phyloP scores from a whole-genome alignment of 345 rosid genomes.

The Syzygium oleosum region DNA sequence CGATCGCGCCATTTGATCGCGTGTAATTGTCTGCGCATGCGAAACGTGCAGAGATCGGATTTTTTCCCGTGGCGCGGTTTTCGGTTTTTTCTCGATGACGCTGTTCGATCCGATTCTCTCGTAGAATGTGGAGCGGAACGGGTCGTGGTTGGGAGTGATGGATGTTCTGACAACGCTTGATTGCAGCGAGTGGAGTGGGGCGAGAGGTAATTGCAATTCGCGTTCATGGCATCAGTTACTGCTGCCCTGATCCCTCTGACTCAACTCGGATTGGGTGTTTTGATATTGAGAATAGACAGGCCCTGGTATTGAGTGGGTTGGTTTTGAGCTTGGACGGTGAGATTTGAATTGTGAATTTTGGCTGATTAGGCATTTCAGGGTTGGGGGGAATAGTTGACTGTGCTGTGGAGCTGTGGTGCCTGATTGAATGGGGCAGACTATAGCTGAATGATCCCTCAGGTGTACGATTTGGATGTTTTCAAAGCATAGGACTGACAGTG shows the following conservation, averaged over 20 bases:
- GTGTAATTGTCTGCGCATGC: not conserved
- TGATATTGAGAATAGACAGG: no score
- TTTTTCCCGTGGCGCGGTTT: accelerated
- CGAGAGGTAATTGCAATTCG: no score
- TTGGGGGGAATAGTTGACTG: not conserved
- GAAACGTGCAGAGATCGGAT: not conserved
- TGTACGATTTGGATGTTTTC: not conserved
- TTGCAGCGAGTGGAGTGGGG: no score
- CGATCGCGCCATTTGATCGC: no score
- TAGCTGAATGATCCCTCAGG: not conserved
- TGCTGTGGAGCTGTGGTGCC: not conserved
- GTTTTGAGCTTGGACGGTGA: no score
- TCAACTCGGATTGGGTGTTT: no score
- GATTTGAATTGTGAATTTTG: not conserved
- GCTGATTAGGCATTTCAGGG: not conserved
- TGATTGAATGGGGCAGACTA: not conserved
- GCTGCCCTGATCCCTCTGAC: no score
- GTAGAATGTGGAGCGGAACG: not conserved
- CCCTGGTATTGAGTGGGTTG: no score
- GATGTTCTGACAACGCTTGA: no score
- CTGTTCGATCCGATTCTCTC: not conserved
- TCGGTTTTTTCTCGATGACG: no score
- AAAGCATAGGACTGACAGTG: not conserved
- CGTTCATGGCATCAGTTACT: no score
- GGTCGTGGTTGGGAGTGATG: not conserved